Conservation (phyloP, 805 yeast genomes). For the Vanderwaltozyma tropicalis region DNA sequence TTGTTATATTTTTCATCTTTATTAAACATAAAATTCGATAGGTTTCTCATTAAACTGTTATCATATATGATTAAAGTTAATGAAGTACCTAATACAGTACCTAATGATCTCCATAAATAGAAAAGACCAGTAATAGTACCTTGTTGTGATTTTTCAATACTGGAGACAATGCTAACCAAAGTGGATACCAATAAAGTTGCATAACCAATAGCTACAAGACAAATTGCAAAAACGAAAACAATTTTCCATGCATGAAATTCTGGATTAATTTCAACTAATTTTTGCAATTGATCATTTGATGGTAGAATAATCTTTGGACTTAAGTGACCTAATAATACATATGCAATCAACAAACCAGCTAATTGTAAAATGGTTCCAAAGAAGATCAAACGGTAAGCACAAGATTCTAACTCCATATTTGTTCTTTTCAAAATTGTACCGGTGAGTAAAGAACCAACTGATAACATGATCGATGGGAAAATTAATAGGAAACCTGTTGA, state of each 20-base stretch:
- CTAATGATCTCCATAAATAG: constrained; percentile 40
- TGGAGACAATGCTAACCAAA: constrained; percentile 41
- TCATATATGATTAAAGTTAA: constrained; percentile 32
- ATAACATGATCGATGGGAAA: constrained; percentile 46
- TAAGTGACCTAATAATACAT: constrained; percentile 35
- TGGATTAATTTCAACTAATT: constrained; percentile 47
- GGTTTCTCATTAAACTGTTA: constrained; percentile 21
- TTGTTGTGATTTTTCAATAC: constrained; percentile 36
- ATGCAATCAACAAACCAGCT: constrained; percentile 12
- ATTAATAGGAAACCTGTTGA: constrained; percentile 45
- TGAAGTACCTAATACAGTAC: constrained; percentile 39
- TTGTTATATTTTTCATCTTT: background rate
- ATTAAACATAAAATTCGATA: constrained; percentile 26
- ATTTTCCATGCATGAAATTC: constrained; percentile 41
- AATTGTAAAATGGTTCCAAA: constrained; percentile 17
- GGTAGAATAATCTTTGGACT: background rate
- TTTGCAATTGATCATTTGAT: background rate
- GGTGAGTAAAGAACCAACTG: constrained; percentile 45
- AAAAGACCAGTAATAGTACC: constrained; percentile 41
- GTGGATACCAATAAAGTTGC: constrained; percentile 50
- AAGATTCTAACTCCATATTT: constrained; percentile 20
- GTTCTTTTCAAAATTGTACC: constrained; percentile 36
- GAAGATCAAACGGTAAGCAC: constrained; percentile 20
- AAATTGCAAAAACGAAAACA: constrained; percentile 20
- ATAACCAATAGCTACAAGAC: constrained; percentile 38